Conservation (phyloP, 164 flowering plant species). For the Hamamelis virginiana region DNA sequence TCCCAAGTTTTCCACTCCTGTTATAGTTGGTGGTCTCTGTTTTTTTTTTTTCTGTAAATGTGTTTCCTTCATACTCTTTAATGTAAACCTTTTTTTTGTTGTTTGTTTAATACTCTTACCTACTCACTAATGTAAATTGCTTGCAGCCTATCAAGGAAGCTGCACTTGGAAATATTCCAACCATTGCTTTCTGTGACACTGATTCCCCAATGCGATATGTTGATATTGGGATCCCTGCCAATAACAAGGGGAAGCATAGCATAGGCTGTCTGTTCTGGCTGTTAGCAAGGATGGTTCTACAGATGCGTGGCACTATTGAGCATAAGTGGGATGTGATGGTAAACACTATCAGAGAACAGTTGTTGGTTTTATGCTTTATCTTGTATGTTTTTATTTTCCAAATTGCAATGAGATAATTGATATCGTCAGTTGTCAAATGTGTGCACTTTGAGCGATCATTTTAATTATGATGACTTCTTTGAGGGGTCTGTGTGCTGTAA, state of each 20-base stretch:
- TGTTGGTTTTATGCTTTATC: not conserved
- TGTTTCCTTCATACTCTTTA: not conserved
- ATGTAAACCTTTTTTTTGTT: not conserved
- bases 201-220: constrained; percentile 86
- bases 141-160: constrained; percentile 88
- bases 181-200: constrained; percentile 89
- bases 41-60: not conserved
- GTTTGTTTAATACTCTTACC: not conserved
- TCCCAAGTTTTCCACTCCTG: too few relatives aligned
- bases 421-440: not conserved
- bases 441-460: not conserved
- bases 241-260: constrained; percentile 91
- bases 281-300: constrained; percentile 81
- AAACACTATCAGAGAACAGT: not conserved
- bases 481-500: too few relatives aligned
- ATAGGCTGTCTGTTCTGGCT: constrained; percentile 91
- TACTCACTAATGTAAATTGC: too few relatives aligned
- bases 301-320: constrained; percentile 81
- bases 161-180: constrained; percentile 83
- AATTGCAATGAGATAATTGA: not conserved
- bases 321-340: constrained; percentile 71
- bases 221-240: constrained; percentile 89
- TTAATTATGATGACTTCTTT: not conserved
- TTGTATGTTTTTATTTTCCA: not conserved
- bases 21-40: not conserved